Evolutionary conservation across 2,329 filamentous ascomycete genomes (phyloP).

Genomic region (Trichoderma brevicompactum): DNA sequence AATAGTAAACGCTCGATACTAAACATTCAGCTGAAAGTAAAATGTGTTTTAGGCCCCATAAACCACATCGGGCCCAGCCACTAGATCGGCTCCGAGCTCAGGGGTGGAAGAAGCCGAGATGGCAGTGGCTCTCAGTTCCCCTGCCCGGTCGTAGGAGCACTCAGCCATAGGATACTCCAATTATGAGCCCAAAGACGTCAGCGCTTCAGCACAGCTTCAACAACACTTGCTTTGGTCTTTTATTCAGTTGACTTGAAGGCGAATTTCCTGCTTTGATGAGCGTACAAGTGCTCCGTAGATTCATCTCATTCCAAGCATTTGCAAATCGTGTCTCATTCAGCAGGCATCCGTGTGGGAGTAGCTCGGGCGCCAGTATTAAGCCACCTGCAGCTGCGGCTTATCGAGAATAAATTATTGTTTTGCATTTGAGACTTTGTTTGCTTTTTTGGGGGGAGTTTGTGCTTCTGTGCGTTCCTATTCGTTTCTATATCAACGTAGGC

Average conservation of each 20-base stretch:
- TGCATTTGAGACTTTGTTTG: constrained; percentile 15
- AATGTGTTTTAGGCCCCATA: constrained; percentile 5
- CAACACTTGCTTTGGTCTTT: neutral
- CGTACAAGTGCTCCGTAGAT: neutral
- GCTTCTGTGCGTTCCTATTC: neutral
- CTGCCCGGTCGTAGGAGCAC: neutral
- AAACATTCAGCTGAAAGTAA: neutral
- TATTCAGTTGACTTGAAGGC: neutral
- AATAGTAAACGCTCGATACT: neutral
- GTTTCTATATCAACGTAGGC: constrained; percentile 12
- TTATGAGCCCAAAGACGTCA: neutral
- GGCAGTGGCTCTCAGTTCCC: neutral
- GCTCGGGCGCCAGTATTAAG: neutral
- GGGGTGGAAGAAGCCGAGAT: neutral
- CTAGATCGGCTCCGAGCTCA: neutral
- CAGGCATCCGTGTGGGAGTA: neutral
- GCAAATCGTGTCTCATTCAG: neutral
- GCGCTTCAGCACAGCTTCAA: neutral
- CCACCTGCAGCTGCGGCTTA: constrained; percentile 23
- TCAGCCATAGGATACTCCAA: neutral
- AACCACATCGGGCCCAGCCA: neutral
- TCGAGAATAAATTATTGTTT: constrained; percentile 13
- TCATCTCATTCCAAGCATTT: neutral
- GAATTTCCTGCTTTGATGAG: neutral
- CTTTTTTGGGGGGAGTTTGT: neutral